Percentiles rank a stretch among this genome's conserved stretches.
Conservation (phyloP, 192 early-diverging fungal genomes). For the Podila epicladia region DNA sequence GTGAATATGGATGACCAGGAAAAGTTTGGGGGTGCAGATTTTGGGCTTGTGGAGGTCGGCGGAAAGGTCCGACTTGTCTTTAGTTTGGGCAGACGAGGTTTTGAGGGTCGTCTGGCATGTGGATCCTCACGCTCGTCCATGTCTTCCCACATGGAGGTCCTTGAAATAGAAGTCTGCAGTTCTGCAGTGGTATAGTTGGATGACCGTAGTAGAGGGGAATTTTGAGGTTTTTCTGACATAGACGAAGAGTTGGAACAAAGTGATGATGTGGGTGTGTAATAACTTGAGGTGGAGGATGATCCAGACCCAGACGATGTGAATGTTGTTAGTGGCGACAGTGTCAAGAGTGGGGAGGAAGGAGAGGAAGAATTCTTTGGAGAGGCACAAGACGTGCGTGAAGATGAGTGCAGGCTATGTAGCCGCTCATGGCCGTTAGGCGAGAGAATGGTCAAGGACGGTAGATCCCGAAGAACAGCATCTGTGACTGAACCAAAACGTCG, state of each 20-base stretch:
- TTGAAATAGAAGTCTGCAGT: constrained; percentile 7
- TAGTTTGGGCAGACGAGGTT: neutral
- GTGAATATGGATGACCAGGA: neutral
- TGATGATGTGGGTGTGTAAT: neutral
- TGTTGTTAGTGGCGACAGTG: neutral
- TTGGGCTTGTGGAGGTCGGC: neutral
- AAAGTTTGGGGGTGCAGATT: neutral
- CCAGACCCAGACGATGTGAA: neutral
- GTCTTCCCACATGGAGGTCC: neutral
- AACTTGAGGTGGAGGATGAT: neutral
- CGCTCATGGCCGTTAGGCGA: neutral
- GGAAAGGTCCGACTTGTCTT: neutral
- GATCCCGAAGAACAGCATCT: constrained; percentile 25
- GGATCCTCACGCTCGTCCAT: neutral
- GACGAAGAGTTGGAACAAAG: neutral
- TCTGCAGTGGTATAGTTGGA: constrained; percentile 23
- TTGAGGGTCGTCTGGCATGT: constrained; percentile 1
- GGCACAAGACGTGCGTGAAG: neutral
- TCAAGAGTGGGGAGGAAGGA: neutral
- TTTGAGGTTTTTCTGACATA: neutral
- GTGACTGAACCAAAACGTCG: constrained; percentile 11
- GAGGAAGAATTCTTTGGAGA: constrained; percentile 1
- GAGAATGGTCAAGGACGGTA: neutral
- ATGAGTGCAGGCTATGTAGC: neutral
- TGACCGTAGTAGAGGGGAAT: neutral